A percentile compares a stretch with the other conserved stretches of the same genome.
Evolutionary conservation across 2,329 filamentous ascomycete species (phyloP).

Genomic region (Macrophomina phaseolina): DNA sequence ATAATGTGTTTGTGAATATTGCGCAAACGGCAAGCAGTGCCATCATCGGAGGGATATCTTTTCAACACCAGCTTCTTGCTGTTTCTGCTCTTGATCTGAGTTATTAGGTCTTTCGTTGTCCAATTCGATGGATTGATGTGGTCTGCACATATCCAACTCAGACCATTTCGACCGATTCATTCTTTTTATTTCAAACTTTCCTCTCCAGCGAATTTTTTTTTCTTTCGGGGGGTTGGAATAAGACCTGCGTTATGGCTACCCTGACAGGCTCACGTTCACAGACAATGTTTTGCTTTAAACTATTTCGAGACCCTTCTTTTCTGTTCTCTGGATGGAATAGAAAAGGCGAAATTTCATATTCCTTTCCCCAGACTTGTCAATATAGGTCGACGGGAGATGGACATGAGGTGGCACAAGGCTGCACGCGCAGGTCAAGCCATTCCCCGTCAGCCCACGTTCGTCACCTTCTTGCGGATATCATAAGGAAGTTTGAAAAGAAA

Average conservation of each 20-base stretch:
- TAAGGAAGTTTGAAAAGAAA: no score
- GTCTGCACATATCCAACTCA: constrained; percentile 14
- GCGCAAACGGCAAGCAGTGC: neutral
- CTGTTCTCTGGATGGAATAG: no score
- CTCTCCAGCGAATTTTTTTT: neutral
- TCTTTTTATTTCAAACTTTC: neutral
- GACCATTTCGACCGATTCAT: neutral
- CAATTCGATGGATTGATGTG: neutral
- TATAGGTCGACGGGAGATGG: no score
- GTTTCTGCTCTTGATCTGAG: neutral
- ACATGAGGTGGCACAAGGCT: no score
- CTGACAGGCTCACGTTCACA: no score
- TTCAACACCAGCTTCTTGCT: neutral
- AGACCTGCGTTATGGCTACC: neutral
- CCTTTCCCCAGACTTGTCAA: no score
- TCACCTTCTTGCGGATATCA: no score
- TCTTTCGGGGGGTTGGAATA: neutral
- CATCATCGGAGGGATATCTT: neutral
- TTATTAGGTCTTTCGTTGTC: neutral
- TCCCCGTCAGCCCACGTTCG: no score
- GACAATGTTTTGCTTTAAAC: no score
- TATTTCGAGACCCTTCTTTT: no score
- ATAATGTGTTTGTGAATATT: constrained; percentile 21
- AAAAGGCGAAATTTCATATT: no score
- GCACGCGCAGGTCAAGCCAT: no score